Conservation (phyloP, 2,329 filamentous ascomycete species). For the Paramyrothecium sp. region DNA sequence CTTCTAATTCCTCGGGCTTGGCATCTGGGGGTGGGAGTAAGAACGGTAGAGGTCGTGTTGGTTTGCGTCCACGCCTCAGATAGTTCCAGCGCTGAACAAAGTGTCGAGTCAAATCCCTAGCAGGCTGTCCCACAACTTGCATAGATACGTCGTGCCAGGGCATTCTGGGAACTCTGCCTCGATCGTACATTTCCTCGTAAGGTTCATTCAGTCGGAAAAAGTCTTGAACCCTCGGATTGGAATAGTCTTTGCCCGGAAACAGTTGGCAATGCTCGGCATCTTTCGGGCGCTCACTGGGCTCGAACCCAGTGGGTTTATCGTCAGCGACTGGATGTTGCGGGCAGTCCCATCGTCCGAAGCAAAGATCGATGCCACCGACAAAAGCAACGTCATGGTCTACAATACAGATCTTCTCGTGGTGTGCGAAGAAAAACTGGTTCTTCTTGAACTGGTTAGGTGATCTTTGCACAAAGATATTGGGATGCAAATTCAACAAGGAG, state of each 20-base stretch:
- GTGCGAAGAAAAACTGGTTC: conserved; percentile 99
- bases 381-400: conserved; percentile 96
- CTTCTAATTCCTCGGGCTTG: conserved; percentile 79
- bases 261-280: conserved; percentile 94
- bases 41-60: conserved; percentile 90
- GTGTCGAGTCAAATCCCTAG: conserved; percentile 88
- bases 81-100: conserved; percentile 99
- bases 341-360: conserved; percentile 96
- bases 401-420: conserved; percentile 97
- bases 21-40: conserved; percentile 92
- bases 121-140: conserved; percentile 96
- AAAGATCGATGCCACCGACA: conserved; percentile 91
- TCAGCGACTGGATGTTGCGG: conserved; percentile 89
- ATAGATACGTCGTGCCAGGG: conserved; percentile 98
- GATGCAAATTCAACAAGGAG: conserved; percentile 89
- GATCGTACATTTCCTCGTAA: conserved; percentile 98
- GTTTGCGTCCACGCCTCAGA: conserved; percentile 85
- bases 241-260: conserved; percentile 98
- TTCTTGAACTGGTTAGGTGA: conserved; percentile 98
- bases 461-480: conserved; percentile 92
- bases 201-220: conserved; percentile 92
- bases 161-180: conserved; percentile 85
- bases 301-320: conserved; percentile 94
- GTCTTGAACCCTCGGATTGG: conserved; percentile 91
- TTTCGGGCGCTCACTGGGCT: conserved; percentile 69